Evolutionary conservation across 108 stramenopile species (phyloP), one percentile per base, ranked within the genome.

Genomic region (Asterionellopsis glacialis): DNA sequence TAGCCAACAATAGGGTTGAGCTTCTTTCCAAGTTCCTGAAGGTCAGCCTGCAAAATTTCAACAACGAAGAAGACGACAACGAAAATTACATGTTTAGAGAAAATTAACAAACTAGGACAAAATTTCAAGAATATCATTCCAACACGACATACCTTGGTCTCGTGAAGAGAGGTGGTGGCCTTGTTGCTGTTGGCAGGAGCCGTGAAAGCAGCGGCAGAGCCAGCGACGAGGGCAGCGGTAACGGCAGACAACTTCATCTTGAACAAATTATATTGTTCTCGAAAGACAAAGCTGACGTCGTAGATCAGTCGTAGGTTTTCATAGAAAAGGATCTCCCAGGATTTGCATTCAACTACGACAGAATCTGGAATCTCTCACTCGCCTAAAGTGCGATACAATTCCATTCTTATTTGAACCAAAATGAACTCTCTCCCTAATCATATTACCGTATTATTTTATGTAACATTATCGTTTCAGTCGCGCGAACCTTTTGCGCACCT

Each of bases 1-100:
- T 67, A 89, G 27, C 69, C 70, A 53, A 84, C 53, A 40, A 76
- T 27, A 22, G 87, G 87, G 58, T 88, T 88, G 24, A 82, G 53
- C 41, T 82, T 72, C 16, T 41, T 56, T 11, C 76, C 87, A 11
- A 82, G 58, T 18, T 49, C 77, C 43, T 79, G 55, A 41, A 84
- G 70, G 45, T 79, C 76, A 25, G 68, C 73, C 73, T 84, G 54
- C 19, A 16, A 28, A 49, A 49, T n/a, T 1, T 3, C 12, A 14
- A 23, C 43, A 27, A 45, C 33, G 16, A 15, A 57, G 15, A 27
- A 50, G 6, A 23, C 60, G 27, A 55, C 49, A 23, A 51, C 45
- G 39, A 21, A 48, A 9, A 21, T 6, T 4, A 48, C 1, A 61
- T 19, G 1, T 2, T 48, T 48, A 47, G 14, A 49, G 15, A 49